Evolutionary conservation across 176 grass and related monocot genomes (phyloP), one percentile per base, ranked within the genome.

Genomic region (Hyparrhenia diplandra): DNA sequence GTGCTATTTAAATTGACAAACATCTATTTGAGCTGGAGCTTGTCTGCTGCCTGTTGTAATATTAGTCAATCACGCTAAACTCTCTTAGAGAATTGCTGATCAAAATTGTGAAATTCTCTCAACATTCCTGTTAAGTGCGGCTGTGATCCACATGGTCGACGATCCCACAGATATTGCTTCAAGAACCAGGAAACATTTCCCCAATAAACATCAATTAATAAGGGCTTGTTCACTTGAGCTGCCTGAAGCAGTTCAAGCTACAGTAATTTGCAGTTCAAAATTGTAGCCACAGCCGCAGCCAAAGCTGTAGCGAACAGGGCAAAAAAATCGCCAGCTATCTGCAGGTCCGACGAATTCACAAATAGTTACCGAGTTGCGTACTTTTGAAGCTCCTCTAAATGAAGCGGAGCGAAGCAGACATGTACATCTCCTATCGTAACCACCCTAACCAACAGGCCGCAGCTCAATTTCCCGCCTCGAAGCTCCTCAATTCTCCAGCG

Each of bases 391-490:
- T 80, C 30, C 32, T 42, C 7, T 35, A 67, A 80, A 9, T 58
- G 42, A 45, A 76, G 39, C 2, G 67, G 42, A 67, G 34, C 32
- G 20, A 72, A 47, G 27, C 30, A 83, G 13, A 21, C 40, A 78
- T 21, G 18, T 4, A 78, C 20, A 36, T 20, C 72, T n/a, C 57
- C 65, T 23, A 66, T 72, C 58, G 27, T 61, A 81, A 85, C 78
- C 12, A 71, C 55, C 64, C 10, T 72, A 89, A 65, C 78, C 12
- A 25, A 82, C 67, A 58, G 41, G 62, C 73, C 43, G 46, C 35
- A 60, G 66, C 17, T 49, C 0, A 78, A 71, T 77, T 86, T 89
- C 78, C 83, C 72, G 83, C 83, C 78, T 1, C 5, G 41, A 65
- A 67, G 66, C 45, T 11, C 74, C 49, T 5, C 65, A 46, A 89